These are phyloP conservation scores for Volvariella surrecta DNA, from an alignment of 1,284 basidiomycete genomes.

Conservation along the genomic window DNA sequence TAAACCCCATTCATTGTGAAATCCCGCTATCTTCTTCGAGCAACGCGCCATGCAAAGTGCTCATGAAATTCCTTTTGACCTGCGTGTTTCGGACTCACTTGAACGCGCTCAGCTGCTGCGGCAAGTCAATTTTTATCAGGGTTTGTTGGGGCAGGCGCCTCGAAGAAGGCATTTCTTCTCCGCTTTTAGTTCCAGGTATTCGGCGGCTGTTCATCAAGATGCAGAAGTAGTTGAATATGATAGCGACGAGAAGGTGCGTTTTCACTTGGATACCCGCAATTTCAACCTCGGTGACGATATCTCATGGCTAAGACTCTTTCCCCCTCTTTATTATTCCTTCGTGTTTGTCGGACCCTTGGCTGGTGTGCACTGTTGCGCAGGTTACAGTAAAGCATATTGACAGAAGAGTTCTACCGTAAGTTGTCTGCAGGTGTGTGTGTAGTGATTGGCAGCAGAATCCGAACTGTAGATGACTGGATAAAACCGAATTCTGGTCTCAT, in stretches of 20 bases:
- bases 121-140: constrained; percentile 25
- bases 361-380: too few species aligned
- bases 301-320: too few species aligned
- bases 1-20: too few species aligned
- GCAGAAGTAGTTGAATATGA: constrained; percentile 37
- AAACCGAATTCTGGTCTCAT: too few species aligned
- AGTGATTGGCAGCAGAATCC: too few species aligned
- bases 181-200: constrained; percentile 29
- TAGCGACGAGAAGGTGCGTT: constrained; percentile 35
- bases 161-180: constrained; percentile 37
- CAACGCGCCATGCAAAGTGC: not conserved
- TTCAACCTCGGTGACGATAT: too few species aligned
- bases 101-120: constrained; percentile 8
- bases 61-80: not conserved
- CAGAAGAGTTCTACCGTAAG: constrained; percentile 33
- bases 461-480: too few species aligned
- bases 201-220: constrained; percentile 42
- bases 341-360: too few species aligned
- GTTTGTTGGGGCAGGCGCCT: constrained; percentile 20
- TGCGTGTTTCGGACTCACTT: not conserved
- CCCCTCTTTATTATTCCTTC: too few species aligned
- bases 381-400: too few species aligned
- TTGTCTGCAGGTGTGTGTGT: constrained; percentile 32
- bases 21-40: too few species aligned
- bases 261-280: too few species aligned